Conservation (phyloP, 1,139 yeast genomes). For the Geotrichum reessii region DNA sequence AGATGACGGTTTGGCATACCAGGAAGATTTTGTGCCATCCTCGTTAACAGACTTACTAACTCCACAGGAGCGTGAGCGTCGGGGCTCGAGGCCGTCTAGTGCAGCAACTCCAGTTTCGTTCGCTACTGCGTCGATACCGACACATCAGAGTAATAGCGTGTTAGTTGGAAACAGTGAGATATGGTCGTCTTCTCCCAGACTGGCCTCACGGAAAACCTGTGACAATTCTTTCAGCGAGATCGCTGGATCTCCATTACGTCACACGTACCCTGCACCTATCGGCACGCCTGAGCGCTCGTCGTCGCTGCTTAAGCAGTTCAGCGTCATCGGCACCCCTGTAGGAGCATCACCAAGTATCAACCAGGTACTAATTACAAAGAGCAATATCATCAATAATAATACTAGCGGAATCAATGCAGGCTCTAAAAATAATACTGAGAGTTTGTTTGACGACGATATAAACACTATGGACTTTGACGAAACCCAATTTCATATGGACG, state of each 20-base stretch:
- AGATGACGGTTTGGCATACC: conserved; percentile 38
- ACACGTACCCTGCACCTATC: conserved; percentile 16
- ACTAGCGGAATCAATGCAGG: not conserved
- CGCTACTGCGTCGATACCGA: not conserved
- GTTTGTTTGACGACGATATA: conserved; percentile 5
- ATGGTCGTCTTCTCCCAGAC: conserved; percentile 18
- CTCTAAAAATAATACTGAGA: not conserved
- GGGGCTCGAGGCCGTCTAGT: conserved; percentile 50
- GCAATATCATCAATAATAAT: not conserved
- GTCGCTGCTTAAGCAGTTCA: not conserved
- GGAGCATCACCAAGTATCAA: not conserved
- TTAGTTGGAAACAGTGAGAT: conserved; percentile 10
- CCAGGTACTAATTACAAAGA: not conserved
- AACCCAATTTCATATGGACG: conserved; percentile 9
- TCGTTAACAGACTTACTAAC: conserved; percentile 68
- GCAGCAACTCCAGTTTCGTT: conserved; percentile 10
- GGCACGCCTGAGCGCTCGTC: conserved; percentile 19
- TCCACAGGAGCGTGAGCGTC: conserved; percentile 65
- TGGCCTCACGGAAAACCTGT: conserved; percentile 4
- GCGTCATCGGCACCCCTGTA: conserved; percentile 4
- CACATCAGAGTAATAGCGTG: not conserved
- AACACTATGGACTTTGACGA: not conserved
- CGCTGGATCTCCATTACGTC: conserved; percentile 15
- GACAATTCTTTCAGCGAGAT: conserved; percentile 13
- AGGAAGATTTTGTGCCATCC: conserved; percentile 74